Evolutionary conservation across 2,329 filamentous ascomycete genomes (phyloP), one percentile per base, ranked within the genome.

Genomic region (Trichoderma aggressivum): DNA sequence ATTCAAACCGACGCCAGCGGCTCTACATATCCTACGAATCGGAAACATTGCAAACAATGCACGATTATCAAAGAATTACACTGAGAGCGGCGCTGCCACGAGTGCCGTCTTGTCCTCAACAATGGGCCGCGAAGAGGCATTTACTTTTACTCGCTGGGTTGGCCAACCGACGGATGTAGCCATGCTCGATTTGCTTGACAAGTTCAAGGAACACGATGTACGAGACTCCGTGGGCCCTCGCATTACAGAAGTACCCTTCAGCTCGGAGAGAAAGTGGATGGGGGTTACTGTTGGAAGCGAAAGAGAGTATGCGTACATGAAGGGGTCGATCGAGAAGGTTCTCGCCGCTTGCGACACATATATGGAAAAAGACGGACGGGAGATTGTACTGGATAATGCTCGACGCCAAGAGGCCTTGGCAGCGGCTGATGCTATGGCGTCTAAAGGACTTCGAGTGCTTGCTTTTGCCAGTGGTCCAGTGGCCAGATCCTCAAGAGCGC

Each of bases 231-330:
- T 97, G 68, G 94, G 94, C n/a, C 87, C 88, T 36, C 92, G 95
- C 62, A 88, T 92, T 36, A 90, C 90, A 56, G 96, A 99, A 80
- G 94, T 93, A 0, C 94, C 96, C 0, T 99, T 99, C 81, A 98
- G 95, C 79, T 99, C 96, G 1, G 94, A 97, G 79, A 89, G 95
- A 71, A 99, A 99, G 81, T 99, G 95, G 95, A 99, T 99, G 97
- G 97, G 97, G 39, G 94, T 98, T 32, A 92, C 94, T 2, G 92
- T 98, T 75, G 90, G 89, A 56, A 83, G 84, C 68, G 90, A 92
- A 47, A 89, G 90, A 73, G 93, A 97, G 77, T 90, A 94, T 74
- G 94, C 94, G 0, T 99, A 98, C 80, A 93, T 98, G 84, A 99
- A 99, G 80, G 97, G 96, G 36, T 93, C 96, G 39, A 86, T 98